Evolutionary conservation across 2,329 filamentous ascomycete species (phyloP).

Genomic region (Exophiala dermatitidis): DNA sequence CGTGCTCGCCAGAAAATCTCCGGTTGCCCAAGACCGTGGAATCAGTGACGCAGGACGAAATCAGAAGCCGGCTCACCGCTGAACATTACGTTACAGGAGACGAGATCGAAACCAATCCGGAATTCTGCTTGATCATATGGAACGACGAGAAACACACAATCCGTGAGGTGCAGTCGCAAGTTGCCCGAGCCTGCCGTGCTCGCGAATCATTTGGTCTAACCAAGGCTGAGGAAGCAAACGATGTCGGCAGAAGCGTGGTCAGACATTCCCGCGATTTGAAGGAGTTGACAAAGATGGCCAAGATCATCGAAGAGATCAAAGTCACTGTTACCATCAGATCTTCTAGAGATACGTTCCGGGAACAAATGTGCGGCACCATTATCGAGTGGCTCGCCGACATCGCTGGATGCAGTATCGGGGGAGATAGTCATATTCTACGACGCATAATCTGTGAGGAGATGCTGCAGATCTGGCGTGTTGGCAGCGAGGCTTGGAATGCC

Average conservation of each 20-base stretch:
- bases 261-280: constrained; percentile 67
- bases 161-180: constrained; percentile 80
- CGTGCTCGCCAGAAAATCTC: constrained; percentile 92
- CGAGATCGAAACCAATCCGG: constrained; percentile 55
- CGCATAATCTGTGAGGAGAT: constrained; percentile 85
- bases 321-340: constrained; percentile 93
- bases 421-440: constrained; percentile 70
- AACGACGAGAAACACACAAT: constrained; percentile 99
- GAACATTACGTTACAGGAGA: constrained; percentile 65
- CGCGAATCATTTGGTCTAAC: constrained; percentile 60
- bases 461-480: constrained; percentile 76
- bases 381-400: constrained; percentile 96
- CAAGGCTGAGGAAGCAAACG: constrained; percentile 81
- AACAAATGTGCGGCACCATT: constrained; percentile 97
- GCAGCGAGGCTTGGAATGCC: constrained; percentile 74
- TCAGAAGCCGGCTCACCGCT: constrained; percentile 65
- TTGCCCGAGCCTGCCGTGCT: constrained; percentile 78
- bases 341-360: constrained; percentile 86
- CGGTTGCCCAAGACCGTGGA: constrained; percentile 76
- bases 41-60: constrained; percentile 74
- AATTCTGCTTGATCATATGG: constrained; percentile 85
- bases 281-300: constrained; percentile 67
- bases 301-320: constrained; percentile 88
- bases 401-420: constrained; percentile 74
- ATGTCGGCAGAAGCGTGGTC: constrained; percentile 77